A percentile compares a stretch with the other conserved stretches of the same genome.
Conservation (phyloP, 148 eudicot genomes). For the Rhododendron ovatum region DNA sequence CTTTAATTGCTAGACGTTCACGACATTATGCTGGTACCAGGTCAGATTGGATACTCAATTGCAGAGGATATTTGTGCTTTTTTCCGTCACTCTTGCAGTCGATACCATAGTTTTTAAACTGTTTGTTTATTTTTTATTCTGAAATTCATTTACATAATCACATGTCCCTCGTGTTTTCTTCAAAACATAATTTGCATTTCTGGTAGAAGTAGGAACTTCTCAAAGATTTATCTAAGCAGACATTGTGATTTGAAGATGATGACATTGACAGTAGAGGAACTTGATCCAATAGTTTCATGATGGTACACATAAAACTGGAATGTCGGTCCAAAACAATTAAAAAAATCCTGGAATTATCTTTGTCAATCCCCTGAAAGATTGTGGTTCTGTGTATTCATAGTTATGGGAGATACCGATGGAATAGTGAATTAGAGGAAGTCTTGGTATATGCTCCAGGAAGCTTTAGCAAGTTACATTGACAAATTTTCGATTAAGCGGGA, state of each 20-base stretch:
- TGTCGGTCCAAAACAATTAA: not conserved
- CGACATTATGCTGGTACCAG: conserved; percentile 98
- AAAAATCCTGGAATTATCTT: not conserved
- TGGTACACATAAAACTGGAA: not conserved
- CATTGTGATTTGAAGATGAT: not conserved
- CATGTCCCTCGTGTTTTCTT: not conserved
- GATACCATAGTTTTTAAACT: too few species aligned
- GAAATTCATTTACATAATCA: not conserved
- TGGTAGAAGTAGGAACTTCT: not conserved
- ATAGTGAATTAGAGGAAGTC: not conserved
- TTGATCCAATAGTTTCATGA: not conserved
- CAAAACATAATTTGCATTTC: not conserved
- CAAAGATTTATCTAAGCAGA: not conserved
- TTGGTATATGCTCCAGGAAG: not conserved
- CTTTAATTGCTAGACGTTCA: conserved; percentile 87
- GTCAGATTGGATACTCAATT: conserved; percentile 26
- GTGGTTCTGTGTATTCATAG: not conserved
- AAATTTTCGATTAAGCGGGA: not conserved
- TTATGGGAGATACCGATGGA: not conserved
- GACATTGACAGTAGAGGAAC: not conserved
- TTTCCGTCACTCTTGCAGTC: not conserved
- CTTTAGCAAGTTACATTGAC: not conserved
- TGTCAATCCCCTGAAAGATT: not conserved
- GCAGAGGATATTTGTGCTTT: not conserved
- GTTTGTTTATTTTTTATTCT: not conserved